Evolutionary conservation across 805 yeast genomes (phyloP).

Genomic region (Teunomyces funiuensis): DNA sequence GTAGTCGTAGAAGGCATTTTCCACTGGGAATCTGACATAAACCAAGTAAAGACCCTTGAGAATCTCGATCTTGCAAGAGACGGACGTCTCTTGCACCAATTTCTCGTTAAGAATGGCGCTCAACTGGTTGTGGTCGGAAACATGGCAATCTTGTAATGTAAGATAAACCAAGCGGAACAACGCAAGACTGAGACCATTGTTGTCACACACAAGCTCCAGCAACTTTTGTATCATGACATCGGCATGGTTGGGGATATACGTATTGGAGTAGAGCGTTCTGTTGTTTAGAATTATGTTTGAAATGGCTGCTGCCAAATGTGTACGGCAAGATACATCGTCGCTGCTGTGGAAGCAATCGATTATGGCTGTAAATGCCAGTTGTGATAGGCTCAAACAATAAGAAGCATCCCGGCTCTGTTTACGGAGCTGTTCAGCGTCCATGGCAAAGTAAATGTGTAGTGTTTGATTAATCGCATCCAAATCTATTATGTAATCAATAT

Average conservation of each 20-base stretch:
- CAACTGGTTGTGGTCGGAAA: neutral
- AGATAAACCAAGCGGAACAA: slow-evolving; percentile 20
- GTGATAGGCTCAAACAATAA: no score
- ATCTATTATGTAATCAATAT: no score
- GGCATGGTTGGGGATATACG: slow-evolving; percentile 19
- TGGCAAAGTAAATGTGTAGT: no score
- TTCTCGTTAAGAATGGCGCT: neutral
- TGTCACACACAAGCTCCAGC: slow-evolving; percentile 1
- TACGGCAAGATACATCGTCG: neutral
- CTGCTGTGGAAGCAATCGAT: neutral
- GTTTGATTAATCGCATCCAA: no score
- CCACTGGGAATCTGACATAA: neutral
- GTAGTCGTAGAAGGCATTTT: neutral
- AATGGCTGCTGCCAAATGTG: slow-evolving; percentile 20
- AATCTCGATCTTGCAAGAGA: neutral
- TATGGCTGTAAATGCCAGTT: no score
- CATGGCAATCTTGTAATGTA: neutral
- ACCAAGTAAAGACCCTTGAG: neutral
- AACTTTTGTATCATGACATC: slow-evolving; percentile 12
- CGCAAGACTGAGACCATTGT: slow-evolving; percentile 15
- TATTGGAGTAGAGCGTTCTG: slow-evolving; percentile 15
- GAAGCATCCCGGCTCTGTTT: no score
- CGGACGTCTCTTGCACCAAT: neutral
- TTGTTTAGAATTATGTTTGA: slow-evolving; percentile 27
- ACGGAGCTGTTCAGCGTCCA: no score